Evolutionary conservation across 2,329 filamentous ascomycete genomes (phyloP), one percentile per base, ranked within the genome.

Genomic region (Calonectria montana): DNA sequence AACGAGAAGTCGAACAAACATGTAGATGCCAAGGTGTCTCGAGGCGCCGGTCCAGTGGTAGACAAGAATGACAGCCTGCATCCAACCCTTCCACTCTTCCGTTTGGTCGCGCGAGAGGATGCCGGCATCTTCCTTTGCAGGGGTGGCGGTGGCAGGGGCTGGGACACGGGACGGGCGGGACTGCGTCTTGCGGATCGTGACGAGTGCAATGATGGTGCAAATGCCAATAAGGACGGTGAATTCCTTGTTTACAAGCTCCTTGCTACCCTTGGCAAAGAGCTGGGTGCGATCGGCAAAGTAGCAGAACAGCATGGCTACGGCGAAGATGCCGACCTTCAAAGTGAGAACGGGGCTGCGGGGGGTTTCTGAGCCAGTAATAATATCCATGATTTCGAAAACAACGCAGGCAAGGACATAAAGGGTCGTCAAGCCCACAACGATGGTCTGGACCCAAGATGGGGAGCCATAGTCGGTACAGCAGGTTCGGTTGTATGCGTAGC

Each of bases 41-140:
- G 72, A 88, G 8, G 86, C 88, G 23, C 88, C 86, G 39, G 89
- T 88, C 79, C 90, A 92, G 72, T 91, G 88, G 76, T 91, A 92
- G 15, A 90, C 82, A 4, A 87, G 76, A 57, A 87, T 82, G 21
- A 87, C 80, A 16, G 86, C 84, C 74, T 92, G 90, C 88, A 93
- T 91, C 85, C 90, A 88, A 2, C 91, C 91, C 81, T 92, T 93
- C 87, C 90, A 91, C 78, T 93, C 91, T 72, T 92, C 87, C 0
- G 88, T 89, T 74, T 92, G 89, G 55, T 87, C 84, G 63, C 90
- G 85, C 0, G 87, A 80, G 10, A 79, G 73, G 6, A 76, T 74
- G 25, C 77, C 76, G 5, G 67, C 71, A 48, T 77, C 80, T 15
- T 79, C 71, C 13, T 66, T 57, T 27, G 50, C 25, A 3, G 66